phyloP scores from a whole-genome alignment of 768 basidiomycete species.

The Lactarius akahatsu region DNA sequence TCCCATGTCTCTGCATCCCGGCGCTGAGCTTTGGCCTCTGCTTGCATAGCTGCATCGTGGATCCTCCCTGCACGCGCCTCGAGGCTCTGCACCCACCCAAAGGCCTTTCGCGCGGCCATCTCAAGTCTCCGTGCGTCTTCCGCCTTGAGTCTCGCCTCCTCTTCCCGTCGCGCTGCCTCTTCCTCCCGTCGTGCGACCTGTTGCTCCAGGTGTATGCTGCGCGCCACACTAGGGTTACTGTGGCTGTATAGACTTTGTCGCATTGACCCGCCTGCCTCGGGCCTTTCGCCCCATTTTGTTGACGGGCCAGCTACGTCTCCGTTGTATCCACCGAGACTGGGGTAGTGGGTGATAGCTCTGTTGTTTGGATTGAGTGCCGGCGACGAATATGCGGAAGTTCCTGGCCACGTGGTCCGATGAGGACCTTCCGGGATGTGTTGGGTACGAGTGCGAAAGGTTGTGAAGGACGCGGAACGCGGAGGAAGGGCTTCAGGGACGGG shows the following conservation, averaged over 20 bases:
- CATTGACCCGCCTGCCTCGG: conserved; percentile 12
- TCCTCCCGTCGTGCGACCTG: conserved; percentile 21
- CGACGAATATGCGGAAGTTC: neutral
- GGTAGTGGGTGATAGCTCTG: neutral
- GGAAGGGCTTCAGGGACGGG: neutral
- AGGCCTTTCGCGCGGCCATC: conserved; percentile 21
- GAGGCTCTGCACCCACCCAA: conserved; percentile 17
- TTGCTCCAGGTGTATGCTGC: conserved; percentile 15
- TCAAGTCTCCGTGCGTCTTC: conserved; percentile 15
- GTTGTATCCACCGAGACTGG: neutral
- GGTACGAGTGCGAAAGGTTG: conserved; percentile 1
- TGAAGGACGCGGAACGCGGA: neutral
- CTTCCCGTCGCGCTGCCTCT: conserved; percentile 15
- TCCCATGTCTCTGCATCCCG: conserved; percentile 19
- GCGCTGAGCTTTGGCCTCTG: conserved; percentile 7
- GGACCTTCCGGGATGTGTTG: neutral
- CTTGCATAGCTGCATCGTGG: conserved; percentile 17
- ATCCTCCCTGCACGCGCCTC: conserved; percentile 18
- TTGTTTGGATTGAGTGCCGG: neutral
- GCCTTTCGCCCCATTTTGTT: conserved; percentile 13
- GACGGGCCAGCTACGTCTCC: neutral
- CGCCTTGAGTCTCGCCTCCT: conserved; percentile 13
- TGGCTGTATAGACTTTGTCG: conserved; percentile 15
- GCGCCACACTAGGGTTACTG: conserved; percentile 17
- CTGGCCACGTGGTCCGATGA: conserved; percentile 14